Base-by-base conservation (phyloP, 257 asterid genomes). In the Dorcoceras hygrometricum region DNA sequence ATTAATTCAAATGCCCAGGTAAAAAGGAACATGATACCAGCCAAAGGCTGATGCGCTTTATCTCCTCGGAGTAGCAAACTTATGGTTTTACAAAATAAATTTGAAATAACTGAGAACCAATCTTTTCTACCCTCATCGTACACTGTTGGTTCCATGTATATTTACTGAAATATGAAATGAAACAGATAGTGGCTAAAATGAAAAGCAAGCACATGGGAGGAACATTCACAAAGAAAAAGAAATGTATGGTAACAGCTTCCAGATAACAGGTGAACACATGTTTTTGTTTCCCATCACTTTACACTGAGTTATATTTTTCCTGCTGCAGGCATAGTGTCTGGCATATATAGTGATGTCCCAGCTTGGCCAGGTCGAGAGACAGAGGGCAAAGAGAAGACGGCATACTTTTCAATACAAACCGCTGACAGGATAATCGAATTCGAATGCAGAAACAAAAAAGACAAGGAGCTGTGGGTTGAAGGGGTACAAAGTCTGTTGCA, bases 181-280 rank as follows among this genome's bases (percentile, higher is more conserved):
- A 75, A 82, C 89, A 87, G 95, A 93, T 87, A 63, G 92, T 90
- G 71, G 89, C 81, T 16, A 88, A 90, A 74, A 65, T 86, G 95
- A 90, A 90, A 73, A 90, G 97, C 92, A 90, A 86, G 80, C 81
- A 88, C 69, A 88, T 90, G 76, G 97, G 83, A 70, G 95, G 96
- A 69, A 88, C 97, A 69, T 90, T 90, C 80, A 90, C 96, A 26
- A 90, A 90, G 97, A 90, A 90, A 71, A 90, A 86, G 95, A 86
- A 88, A 78, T 83, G 97, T 88, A 80, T 53, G 87, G n/a, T 53
- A 28, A 69, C 19, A 31, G 73, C 11, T 32, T 11, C 28, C 59
- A 68, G 14, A 31, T 3, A 25, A 57, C 26, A 53, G 27, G 22
- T 36, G 55, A 71, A 66, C 11, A 63, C 4, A 56, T 72, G 50